phyloP scores from a whole-genome alignment of 2,329 filamentous ascomycete genomes.

The Boeremia exigua region DNA sequence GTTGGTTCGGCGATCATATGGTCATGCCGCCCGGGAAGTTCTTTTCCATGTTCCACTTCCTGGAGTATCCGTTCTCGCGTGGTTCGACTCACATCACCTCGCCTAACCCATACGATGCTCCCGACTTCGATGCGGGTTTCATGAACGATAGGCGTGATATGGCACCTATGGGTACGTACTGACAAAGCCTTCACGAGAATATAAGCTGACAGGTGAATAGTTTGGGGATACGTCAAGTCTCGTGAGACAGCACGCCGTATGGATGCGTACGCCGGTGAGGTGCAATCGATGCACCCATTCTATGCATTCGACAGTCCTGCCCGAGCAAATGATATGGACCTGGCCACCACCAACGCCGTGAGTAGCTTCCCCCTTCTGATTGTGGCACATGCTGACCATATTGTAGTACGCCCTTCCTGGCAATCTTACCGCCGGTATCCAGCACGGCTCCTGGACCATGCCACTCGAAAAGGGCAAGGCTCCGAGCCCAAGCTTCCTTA shows the following conservation, averaged over 20 bases:
- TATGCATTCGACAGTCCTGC: slow-evolving; percentile 74
- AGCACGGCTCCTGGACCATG: slow-evolving; percentile 74
- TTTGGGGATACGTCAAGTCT: slow-evolving; percentile 84
- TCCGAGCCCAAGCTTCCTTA: slow-evolving; percentile 60
- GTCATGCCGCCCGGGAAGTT: slow-evolving; percentile 76
- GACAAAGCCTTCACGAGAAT: neutral
- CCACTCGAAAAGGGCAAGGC: slow-evolving; percentile 63
- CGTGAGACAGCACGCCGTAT: slow-evolving; percentile 80
- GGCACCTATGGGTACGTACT: slow-evolving; percentile 63
- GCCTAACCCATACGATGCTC: slow-evolving; percentile 74
- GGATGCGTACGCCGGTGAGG: slow-evolving; percentile 79
- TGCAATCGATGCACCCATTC: slow-evolving; percentile 68
- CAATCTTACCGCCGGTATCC: slow-evolving; percentile 73
- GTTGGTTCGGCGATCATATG: slow-evolving; percentile 59
- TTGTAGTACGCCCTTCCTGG: slow-evolving; percentile 70
- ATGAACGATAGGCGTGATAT: slow-evolving; percentile 88
- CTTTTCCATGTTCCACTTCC: slow-evolving; percentile 67
- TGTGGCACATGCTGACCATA: slow-evolving; percentile 3
- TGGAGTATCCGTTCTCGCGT: slow-evolving; percentile 73
- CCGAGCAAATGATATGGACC: slow-evolving; percentile 73
- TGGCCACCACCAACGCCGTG: slow-evolving; percentile 71
- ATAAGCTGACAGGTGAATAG: slow-evolving; percentile 35
- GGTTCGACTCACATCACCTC: slow-evolving; percentile 73
- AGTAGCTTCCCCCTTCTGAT: neutral
- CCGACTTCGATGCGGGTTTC: slow-evolving; percentile 81